A percentile compares a stretch with the other conserved stretches of the same genome.
phyloP scores from a whole-genome alignment of 108 stramenopile species.

The Cyclotella cryptica region DNA sequence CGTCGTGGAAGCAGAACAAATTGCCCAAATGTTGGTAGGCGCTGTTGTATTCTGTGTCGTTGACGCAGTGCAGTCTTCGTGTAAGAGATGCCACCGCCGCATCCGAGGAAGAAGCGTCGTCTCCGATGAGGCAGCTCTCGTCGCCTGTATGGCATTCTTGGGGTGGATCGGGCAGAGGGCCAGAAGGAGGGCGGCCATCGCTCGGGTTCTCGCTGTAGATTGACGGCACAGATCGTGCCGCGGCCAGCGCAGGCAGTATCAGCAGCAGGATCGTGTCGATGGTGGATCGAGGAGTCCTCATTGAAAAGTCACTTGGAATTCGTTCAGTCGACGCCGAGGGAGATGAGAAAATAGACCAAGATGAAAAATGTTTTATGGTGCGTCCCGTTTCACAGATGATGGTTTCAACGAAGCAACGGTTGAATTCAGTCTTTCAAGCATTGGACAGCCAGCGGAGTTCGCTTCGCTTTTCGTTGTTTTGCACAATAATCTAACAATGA shows the following conservation, averaged over 20 bases:
- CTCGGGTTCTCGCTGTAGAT: neutral
- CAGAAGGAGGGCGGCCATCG: neutral
- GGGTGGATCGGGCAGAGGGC: slow-evolving; percentile 16
- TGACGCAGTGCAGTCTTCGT: neutral
- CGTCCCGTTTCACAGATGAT: too few relatives aligned
- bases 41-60: neutral
- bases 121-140: neutral
- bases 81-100: neutral
- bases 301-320: too few relatives aligned
- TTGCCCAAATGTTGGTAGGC: neutral
- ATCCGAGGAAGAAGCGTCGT: too few relatives aligned
- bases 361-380: too few relatives aligned
- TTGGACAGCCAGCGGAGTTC: neutral
- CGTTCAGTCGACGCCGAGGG: too few relatives aligned
- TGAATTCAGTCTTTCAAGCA: neutral
- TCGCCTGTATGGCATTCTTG: neutral
- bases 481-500: too few relatives aligned
- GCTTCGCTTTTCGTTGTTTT: neutral
- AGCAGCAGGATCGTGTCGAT: too few relatives aligned
- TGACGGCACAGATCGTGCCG: neutral
- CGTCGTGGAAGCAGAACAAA: slow-evolving; percentile 3
- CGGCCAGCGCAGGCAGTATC: neutral
- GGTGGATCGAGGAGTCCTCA: too few relatives aligned
- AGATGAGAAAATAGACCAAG: too few relatives aligned
- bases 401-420: neutral